Percentiles rank a stretch among this genome's conserved stretches.
Evolutionary conservation across 805 yeast species (phyloP).

Genomic region (Myxozyma vanderwaltii): DNA sequence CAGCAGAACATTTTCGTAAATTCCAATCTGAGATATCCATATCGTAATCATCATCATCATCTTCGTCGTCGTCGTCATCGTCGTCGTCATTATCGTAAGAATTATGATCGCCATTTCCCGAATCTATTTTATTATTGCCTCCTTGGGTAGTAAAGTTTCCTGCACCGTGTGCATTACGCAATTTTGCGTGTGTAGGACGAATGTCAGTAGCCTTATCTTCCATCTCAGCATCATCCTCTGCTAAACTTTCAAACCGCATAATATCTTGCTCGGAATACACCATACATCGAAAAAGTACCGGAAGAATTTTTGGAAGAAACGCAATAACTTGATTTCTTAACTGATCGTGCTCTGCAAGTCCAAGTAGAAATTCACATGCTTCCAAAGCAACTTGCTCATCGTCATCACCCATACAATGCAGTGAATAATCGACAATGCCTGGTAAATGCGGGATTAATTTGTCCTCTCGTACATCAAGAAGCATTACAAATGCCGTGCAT

Average conservation of each 20-base stretch:
- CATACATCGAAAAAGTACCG: constrained; percentile 77
- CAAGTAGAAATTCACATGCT: constrained; percentile 87
- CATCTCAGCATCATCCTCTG: constrained; percentile 72
- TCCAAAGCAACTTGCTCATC: constrained; percentile 82
- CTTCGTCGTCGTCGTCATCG: constrained; percentile 64
- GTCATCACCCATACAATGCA: constrained; percentile 68
- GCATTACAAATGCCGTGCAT: constrained; percentile 70
- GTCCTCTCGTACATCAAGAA: constrained; percentile 79
- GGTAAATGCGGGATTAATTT: constrained; percentile 74
- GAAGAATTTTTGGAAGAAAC: constrained; percentile 65
- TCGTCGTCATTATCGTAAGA: constrained; percentile 45
- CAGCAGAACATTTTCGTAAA: constrained; percentile 90
- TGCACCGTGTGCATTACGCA: constrained; percentile 48
- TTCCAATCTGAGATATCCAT: constrained; percentile 80
- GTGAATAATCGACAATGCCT: constrained; percentile 82
- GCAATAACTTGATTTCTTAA: constrained; percentile 51
- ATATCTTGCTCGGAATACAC: constrained; percentile 84
- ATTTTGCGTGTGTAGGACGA: constrained; percentile 74
- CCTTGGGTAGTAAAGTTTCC: not conserved
- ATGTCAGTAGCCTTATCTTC: constrained; percentile 89
- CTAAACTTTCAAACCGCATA: constrained; percentile 61
- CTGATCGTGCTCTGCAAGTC: constrained; percentile 64
- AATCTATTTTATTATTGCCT: not conserved
- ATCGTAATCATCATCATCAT: constrained; percentile 72
- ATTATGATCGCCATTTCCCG: constrained; percentile 21